Base-by-base conservation (phyloP, 2,329 filamentous ascomycete species). In the Sporothrix brasiliensis region DNA sequence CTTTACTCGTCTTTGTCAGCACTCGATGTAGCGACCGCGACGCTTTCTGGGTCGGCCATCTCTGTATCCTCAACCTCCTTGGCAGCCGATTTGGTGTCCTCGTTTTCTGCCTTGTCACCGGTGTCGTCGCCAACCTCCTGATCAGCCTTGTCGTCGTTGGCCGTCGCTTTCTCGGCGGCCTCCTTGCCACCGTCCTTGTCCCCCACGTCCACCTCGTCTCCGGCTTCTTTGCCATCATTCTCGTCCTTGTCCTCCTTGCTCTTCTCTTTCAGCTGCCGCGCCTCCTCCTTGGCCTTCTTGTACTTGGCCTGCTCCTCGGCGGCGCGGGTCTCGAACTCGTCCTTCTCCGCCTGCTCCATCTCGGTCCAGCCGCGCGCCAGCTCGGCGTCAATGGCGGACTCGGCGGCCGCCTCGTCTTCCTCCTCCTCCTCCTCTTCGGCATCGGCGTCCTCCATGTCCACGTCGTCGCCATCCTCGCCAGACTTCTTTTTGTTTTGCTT, bases 361-460 rank as follows among this genome's bases (percentile, higher is more conserved):
- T 85, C 83, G 71, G 86, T 84, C 86, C 87, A 89, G 54, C 80
- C 79, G 14, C 81, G 82, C n/a, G 81, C 79, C 10, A 88, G 81
- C 79, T 87, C 85, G 67, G 86, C 84, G n/a, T 87, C 85, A 14
- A 86, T 76, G 70, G 81, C 80, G 69, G 56, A 69, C 24, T 58
- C 65, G 16, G 50, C 54, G 2, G 11, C 61, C 2, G 54, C 68
- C 19, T 70, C 72, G 61, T 63, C 67, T 5, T 65, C 67, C 27
- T 69, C 71, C 3, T 67, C 67, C 27, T 69, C 71, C 3, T 67
- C 67, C 74, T 69, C 78, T 75, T 10, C 76, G 74, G 9, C 72
- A 11, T 68, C 71, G n/a, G 61, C 73, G n/a, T 73, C 72, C 24
- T 54, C 71, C 71, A 72, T 73, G 44, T 87, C 85, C n/a, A 86